Evolutionary conservation across 2,329 filamentous ascomycete genomes (phyloP).

Genomic region (Drechmeria coniospora): DNA sequence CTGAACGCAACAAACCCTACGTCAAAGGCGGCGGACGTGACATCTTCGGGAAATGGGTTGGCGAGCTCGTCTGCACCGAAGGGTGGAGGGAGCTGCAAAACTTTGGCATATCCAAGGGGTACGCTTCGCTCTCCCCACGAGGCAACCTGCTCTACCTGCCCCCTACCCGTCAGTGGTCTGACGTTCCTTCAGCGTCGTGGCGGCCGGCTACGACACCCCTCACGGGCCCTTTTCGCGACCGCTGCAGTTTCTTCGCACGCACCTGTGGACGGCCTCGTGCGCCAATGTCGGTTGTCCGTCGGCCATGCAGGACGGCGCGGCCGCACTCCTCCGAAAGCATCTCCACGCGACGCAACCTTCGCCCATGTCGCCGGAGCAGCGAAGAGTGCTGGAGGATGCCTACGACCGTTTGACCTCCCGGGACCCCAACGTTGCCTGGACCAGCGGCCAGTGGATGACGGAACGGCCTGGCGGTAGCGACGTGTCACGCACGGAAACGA

Average conservation of each 20-base stretch:
- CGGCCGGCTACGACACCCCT: conserved; percentile 41
- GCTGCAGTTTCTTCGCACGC: conserved; percentile 41
- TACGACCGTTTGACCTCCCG: conserved; percentile 37
- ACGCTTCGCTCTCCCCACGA: conserved; percentile 5
- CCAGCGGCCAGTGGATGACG: conserved; percentile 66
- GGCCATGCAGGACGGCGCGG: conserved; percentile 51
- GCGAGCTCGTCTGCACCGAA: conserved; percentile 45
- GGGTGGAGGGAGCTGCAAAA: conserved; percentile 50
- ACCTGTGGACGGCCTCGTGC: conserved; percentile 44
- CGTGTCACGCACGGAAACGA: conserved; percentile 51
- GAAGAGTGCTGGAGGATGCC: conserved; percentile 33
- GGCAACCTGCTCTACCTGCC: no score
- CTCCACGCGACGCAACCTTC: conserved; percentile 16
- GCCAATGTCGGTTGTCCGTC: conserved; percentile 50
- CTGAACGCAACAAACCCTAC: conserved; percentile 49
- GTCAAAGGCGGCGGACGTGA: conserved; percentile 40
- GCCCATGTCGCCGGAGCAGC: conserved; percentile 14
- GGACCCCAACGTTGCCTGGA: conserved; percentile 41
- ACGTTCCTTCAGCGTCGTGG: conserved; percentile 40
- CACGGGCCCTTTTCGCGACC: conserved; percentile 36
- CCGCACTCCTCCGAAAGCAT: conserved; percentile 31
- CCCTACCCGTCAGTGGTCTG: no score
- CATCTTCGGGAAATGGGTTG: conserved; percentile 43
- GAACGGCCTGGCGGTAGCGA: conserved; percentile 55
- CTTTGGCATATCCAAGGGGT: conserved; percentile 41